Percentiles rank a stretch among this genome's conserved stretches.
phyloP scores from a whole-genome alignment of 495 filamentous ascomycete genomes.

The Penicillium waksmanii region DNA sequence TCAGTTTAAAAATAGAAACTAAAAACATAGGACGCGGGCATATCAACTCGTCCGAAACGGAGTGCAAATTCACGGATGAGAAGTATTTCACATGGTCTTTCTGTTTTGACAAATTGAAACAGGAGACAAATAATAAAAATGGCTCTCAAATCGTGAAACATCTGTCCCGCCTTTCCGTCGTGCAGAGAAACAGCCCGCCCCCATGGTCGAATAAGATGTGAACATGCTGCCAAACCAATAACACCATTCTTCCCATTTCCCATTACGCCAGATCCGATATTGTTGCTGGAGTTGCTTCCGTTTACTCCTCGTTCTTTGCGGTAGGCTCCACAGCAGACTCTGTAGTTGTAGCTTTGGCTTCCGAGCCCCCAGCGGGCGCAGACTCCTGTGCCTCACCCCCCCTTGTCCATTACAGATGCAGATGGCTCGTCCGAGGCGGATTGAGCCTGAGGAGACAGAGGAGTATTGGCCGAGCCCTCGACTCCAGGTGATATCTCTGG shows the following conservation, averaged over 20 bases:
- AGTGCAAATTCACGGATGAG: slow-evolving; percentile 1
- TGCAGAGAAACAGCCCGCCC: slow-evolving; percentile 5
- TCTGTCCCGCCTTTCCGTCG: neutral
- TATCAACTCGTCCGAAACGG: neutral
- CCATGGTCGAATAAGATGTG: slow-evolving; percentile 29
- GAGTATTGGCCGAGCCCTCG: slow-evolving; percentile 27
- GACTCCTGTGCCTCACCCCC: slow-evolving; percentile 25
- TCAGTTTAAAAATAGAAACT: slow-evolving; percentile 10
- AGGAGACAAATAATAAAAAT: slow-evolving; percentile 9
- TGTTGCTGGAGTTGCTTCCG: slow-evolving; percentile 19
- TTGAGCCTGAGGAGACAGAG: slow-evolving; percentile 22
- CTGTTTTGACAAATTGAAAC: slow-evolving; percentile 2
- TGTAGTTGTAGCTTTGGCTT: slow-evolving; percentile 27
- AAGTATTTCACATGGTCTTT: neutral
- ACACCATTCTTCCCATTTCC: slow-evolving; percentile 48
- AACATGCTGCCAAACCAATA: slow-evolving; percentile 38
- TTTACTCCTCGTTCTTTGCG: slow-evolving; percentile 38
- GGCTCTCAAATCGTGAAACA: slow-evolving; percentile 11
- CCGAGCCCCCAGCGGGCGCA: slow-evolving; percentile 22
- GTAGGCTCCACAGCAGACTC: slow-evolving; percentile 32
- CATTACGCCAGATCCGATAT: slow-evolving; percentile 43
- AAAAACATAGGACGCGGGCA: neutral
- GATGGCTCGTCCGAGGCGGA: slow-evolving; percentile 30
- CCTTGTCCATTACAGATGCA: slow-evolving; percentile 18
- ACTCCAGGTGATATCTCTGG: slow-evolving; percentile 26